Evolutionary conservation across 2,329 filamentous ascomycete species (phyloP), one percentile per base, ranked within the genome.

Genomic region (Cercospora nicotianae): DNA sequence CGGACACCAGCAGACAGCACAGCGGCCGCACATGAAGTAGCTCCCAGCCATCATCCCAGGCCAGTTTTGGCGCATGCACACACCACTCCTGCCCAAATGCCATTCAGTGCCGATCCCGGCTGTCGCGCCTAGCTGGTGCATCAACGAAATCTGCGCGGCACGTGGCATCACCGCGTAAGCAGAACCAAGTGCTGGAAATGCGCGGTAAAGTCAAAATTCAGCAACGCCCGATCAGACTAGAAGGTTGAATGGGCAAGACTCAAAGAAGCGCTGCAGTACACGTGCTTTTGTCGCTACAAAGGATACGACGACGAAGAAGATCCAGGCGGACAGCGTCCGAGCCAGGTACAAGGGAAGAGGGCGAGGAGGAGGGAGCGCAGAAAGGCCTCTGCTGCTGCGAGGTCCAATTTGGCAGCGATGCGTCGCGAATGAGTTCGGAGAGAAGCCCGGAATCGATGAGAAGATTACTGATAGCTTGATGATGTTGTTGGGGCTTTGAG

Each of bases 131-230:
- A 69, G 69, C 60, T 70, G 55, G 70, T 73, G 36, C 69, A 69
- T 58, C 72, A 70, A 36, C 64, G 69, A 36, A 74, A 72, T 8
- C 57, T 70, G 39, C 68, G 68, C 23, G 71, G 72, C 3, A 76
- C 74, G 3, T 76, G 74, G 74, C 73, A 71, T 63, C 71, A 71
- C 16, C 69, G 74, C 6, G 75, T 75, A 71, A 59, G 59, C 33
- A 67, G 68, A 42, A 75, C 72, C 9, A 73, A 70, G 39, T 76
- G 74, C 66, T 76, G 74, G 74, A 67, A 71, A 12, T 76, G 74
- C 60, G 73, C 72, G 26, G 61, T 76, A 20, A 67, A 9, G 10
- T 36, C 58, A 10, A 60, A 60, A 26, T n/a, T 60, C 30, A 39
- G 39, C 10, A n/a, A 60, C 6, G 55, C 53, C 33, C 33, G n/a